These are phyloP conservation scores for Fusarium oxysporum DNA, from an alignment of 2,329 filamentous ascomycete species.

Conservation along the genomic window DNA sequence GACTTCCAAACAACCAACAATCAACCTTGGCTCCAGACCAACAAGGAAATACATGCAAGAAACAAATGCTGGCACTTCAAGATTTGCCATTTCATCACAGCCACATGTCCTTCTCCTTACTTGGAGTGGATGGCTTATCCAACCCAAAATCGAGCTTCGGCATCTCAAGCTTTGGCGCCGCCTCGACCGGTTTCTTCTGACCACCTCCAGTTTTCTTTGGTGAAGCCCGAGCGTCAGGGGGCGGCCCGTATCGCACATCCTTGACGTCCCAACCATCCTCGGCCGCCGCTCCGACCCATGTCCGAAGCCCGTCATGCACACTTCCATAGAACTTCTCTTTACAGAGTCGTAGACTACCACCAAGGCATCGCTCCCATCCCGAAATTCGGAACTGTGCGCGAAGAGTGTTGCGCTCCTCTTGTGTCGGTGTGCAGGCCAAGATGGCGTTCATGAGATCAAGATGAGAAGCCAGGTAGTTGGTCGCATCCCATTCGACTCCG, in stretches of 20 bases:
- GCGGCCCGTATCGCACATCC: constrained; percentile 80
- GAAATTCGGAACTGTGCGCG: constrained; percentile 83
- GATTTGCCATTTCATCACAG: constrained; percentile 38
- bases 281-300: constrained; percentile 87
- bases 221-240: constrained; percentile 47
- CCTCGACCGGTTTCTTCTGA: constrained; percentile 64
- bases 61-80: constrained; percentile 33
- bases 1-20: constrained; percentile 46
- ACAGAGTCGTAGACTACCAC: constrained; percentile 84
- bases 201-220: constrained; percentile 50
- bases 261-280: constrained; percentile 90
- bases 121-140: constrained; percentile 47
- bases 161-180: constrained; percentile 71
- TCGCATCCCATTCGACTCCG: constrained; percentile 98
- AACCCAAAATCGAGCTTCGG: constrained; percentile 65
- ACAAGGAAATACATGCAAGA: constrained; percentile 40
- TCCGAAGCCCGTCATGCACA: constrained; percentile 88
- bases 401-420: constrained; percentile 78
- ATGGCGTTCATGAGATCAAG: constrained; percentile 93
- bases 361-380: constrained; percentile 92
- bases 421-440: constrained; percentile 80
- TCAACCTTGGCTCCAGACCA: constrained; percentile 41
- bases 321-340: constrained; percentile 98
- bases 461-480: constrained; percentile 93
- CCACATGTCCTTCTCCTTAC: constrained; percentile 50